Percentiles rank a stretch among this genome's conserved stretches.
phyloP scores from a whole-genome alignment of 2,329 filamentous ascomycete species.

The Sporothrix euskadiensis region DNA sequence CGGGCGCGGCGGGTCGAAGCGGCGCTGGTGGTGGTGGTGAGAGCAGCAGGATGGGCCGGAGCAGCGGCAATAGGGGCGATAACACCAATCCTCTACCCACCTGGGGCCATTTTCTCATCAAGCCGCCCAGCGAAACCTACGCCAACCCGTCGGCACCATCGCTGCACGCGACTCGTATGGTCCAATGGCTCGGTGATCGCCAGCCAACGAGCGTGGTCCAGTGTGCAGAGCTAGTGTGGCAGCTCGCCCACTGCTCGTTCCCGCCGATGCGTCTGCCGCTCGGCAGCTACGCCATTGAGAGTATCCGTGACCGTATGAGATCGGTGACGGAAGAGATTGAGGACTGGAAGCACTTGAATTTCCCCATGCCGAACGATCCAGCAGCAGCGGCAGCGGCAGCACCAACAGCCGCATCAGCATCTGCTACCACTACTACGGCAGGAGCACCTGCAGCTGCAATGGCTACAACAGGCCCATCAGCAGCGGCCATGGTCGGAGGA shows the following conservation, averaged over 20 bases:
- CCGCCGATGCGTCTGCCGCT: slow-evolving; percentile 84
- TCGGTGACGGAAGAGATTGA: slow-evolving; percentile 94
- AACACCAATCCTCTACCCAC: slow-evolving; percentile 66
- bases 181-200: slow-evolving; percentile 90
- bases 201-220: slow-evolving; percentile 93
- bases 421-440: slow-evolving; percentile 13
- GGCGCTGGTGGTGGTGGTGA: neutral
- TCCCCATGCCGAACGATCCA: slow-evolving; percentile 51
- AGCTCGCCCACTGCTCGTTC: slow-evolving; percentile 91
- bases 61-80: slow-evolving; percentile 36
- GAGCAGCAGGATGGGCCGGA: neutral
- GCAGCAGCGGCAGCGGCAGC: slow-evolving; percentile 27
- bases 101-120: slow-evolving; percentile 91
- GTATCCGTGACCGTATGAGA: slow-evolving; percentile 83
- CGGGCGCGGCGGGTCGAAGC: neutral
- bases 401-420: slow-evolving; percentile 34
- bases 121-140: slow-evolving; percentile 81
- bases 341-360: slow-evolving; percentile 87
- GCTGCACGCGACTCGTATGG: slow-evolving; percentile 83
- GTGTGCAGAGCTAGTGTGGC: slow-evolving; percentile 90
- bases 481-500: neutral
- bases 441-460: slow-evolving; percentile 28
- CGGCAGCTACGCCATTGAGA: slow-evolving; percentile 93
- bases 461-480: slow-evolving; percentile 34
- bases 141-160: slow-evolving; percentile 75